Base-by-base conservation (phyloP, 371 early-diverging fungal species). In the Ordospora colligata region DNA sequence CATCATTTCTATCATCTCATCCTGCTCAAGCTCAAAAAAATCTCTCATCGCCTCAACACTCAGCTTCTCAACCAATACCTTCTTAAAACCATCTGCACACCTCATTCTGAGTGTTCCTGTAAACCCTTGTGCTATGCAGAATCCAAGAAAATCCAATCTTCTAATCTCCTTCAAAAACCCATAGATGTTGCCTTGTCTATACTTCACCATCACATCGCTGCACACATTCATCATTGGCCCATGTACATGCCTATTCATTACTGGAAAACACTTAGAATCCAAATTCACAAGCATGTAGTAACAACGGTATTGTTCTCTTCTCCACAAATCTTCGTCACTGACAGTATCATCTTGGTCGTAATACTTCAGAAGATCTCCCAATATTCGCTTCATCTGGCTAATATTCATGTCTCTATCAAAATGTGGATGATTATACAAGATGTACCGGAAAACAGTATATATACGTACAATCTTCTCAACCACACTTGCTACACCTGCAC, bases 401-500 rank as follows among this genome's bases (percentile, higher is more conserved):
- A 86, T 87, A 74, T 93, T 92, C 80, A 91, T 91, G 72, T 90
- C 89, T 63, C 87, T 84, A 50, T 88, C 89, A 68, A 92, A 89
- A 19, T 83, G 87, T 65, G 83, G 81, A 17, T 81, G 81, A 27
- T 87, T 87, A 74, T 90, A 90, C 64, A 93, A 85, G 25, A 88
- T 83, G 72, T 91, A 91, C 8, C 88, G 78, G 58, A 88, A 89
- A 3, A 91, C 67, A 43, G 93, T 91, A 77, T 92, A 92, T 72
- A 89, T 93, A 8, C 94, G 87, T 7, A 92, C 91, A 49, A 93
- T 91, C 10, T 88, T 84, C 80, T 94, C 94, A 77, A 90, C 90
- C 0, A 87, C 85, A 11, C 83, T 75, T 0, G 93, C 87, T 0
- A 93, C 89, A 32, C 81, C 83, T 22, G 69, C 75, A 65, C 89